Percentiles rank a stretch among this genome's conserved stretches.
These are phyloP conservation scores for Poronia punctata DNA, from an alignment of 495 filamentous ascomycete species.

Conservation along the genomic window DNA sequence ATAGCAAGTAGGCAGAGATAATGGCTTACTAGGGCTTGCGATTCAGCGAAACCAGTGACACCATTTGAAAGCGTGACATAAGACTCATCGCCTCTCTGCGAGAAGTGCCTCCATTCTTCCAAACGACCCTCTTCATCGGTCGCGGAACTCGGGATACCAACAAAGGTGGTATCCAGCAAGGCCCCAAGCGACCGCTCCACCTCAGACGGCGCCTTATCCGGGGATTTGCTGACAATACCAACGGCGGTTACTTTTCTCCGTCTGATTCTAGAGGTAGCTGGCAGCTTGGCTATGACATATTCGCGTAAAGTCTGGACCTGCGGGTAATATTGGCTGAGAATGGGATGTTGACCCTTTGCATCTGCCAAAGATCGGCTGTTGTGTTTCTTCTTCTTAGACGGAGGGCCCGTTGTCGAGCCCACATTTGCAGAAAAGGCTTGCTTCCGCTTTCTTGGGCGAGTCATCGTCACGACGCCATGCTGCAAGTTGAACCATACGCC, in stretches of 20 bases:
- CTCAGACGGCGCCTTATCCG: conserved; percentile 20
- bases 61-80: conserved; percentile 45
- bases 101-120: conserved; percentile 59
- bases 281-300: conserved; percentile 54
- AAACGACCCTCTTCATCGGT: conserved; percentile 33
- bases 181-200: conserved; percentile 36
- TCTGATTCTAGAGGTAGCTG: conserved; percentile 35
- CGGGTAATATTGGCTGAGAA: conserved; percentile 70
- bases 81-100: conserved; percentile 51
- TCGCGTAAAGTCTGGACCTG: conserved; percentile 61
- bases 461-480: conserved; percentile 15
- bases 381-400: conserved; percentile 24
- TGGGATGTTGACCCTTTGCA: conserved; percentile 44
- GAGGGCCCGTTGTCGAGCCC: conserved; percentile 9
- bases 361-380: conserved; percentile 7
- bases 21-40: conserved; percentile 23
- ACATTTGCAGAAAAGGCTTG: conserved; percentile 9
- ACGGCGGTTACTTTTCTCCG: conserved; percentile 40
- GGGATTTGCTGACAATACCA: conserved; percentile 22
- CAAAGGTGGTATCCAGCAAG: conserved; percentile 62
- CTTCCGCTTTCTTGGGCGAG: conserved; percentile 25
- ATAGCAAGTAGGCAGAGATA: conserved; percentile 2
- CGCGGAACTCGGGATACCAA: conserved; percentile 44
- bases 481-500: neutral
- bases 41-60: conserved; percentile 30